Conservation (phyloP, 2,329 filamentous ascomycete genomes). For the Massarina eburnea region DNA sequence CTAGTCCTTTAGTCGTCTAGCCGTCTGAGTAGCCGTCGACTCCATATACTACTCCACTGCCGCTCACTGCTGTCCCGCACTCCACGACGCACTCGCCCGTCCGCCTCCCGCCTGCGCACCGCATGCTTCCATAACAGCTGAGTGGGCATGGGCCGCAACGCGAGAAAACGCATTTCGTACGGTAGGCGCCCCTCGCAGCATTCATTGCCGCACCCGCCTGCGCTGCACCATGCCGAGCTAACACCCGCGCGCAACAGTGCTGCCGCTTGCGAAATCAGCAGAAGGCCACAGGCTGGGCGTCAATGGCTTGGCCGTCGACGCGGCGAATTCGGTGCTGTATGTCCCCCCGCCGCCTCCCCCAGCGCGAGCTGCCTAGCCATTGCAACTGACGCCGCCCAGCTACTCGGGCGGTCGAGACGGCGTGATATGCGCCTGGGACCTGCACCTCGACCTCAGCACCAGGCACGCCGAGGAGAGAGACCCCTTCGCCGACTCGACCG, state of each 20-base stretch:
- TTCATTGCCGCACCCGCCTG: slow-evolving; percentile 10
- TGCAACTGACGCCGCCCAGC: slow-evolving; percentile 50
- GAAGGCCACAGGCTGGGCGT: slow-evolving; percentile 92
- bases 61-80: too few species aligned
- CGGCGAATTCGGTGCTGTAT: slow-evolving; percentile 81
- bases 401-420: slow-evolving; percentile 97
- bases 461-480: slow-evolving; percentile 43
- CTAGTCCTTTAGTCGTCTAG: too few species aligned
- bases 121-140: slow-evolving; percentile 23
- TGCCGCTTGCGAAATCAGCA: slow-evolving; percentile 70
- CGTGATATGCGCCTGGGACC: slow-evolving; percentile 92
- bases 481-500: slow-evolving; percentile 41
- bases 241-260: slow-evolving; percentile 52
- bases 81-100: background rate
- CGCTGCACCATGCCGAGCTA: slow-evolving; percentile 10
- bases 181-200: slow-evolving; percentile 38
- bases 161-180: slow-evolving; percentile 57
- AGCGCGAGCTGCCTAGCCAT: slow-evolving; percentile 1
- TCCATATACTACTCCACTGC: background rate
- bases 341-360: slow-evolving; percentile 32
- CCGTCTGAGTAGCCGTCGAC: too few species aligned
- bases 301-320: slow-evolving; percentile 89
- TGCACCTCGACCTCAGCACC: slow-evolving; percentile 67
- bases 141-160: slow-evolving; percentile 52
- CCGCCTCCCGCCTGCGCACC: slow-evolving; percentile 7